Base-by-base conservation (phyloP, 768 basidiomycete species). In the Auricularia auricula-judae region DNA sequence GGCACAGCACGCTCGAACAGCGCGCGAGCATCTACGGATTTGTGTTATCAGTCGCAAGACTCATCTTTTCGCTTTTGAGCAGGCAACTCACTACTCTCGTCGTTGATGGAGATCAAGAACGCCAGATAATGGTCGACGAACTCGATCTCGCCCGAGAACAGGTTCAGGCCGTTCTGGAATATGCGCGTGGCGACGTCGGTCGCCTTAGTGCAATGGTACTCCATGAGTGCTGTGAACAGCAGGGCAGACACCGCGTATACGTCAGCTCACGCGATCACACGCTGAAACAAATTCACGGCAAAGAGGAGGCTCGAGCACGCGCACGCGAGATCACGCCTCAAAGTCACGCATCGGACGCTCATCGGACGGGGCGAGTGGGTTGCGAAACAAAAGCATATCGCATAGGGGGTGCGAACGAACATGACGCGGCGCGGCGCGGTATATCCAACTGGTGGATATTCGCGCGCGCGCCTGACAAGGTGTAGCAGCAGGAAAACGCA, bases 61-160 rank as follows among this genome's bases (percentile, higher is more conserved):
- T 29, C 29, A 29, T 2, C 29, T 29, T 18, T 4, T 10, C 12
- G 3, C 21, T 23, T 59, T 61, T 35, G 47, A 61, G 51, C 36
- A 16, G 34, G 42, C 63, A 47, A 79, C 91, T 69, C 72, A 97
- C 96, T 99, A 71, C 87, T 92, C 68, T 93, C 89, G 74, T 98
- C 96, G 70, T 98, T 98, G 77, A 97, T 84, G 34, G 88, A 89
- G 68, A 98, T 89, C 69, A 98, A 78, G 81, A 96, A 99, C 5
- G 88, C 86, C 34, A 99, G 85, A 76, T 97, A 97, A 63, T 89
- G 84, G 66, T 92, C 77, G 8, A 96, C 91, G 69, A 86, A 98
- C 61, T 93, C 89, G 47, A 87, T 82, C 66, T 96, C 89, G 23
- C 89, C 86, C 2, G 84, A 84, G 72, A 91, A 97, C 14, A 79